Percentiles rank a stretch among this genome's conserved stretches.
Evolutionary conservation across 768 basidiomycete species (phyloP).

Genomic region (Tulasnella calospora): DNA sequence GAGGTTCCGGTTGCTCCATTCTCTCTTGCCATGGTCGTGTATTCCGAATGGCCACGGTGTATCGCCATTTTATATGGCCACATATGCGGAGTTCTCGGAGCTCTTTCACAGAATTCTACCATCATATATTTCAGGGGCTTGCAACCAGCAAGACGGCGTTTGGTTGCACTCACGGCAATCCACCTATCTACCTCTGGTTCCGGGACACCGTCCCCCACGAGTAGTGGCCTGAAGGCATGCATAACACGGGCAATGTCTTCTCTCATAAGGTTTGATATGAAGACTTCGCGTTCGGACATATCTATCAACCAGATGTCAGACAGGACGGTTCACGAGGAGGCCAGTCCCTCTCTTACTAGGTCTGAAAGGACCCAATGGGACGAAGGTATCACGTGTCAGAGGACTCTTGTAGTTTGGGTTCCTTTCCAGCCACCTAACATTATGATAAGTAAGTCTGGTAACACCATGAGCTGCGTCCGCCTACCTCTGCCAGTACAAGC

Average conservation of each 20-base stretch:
- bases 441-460: not conserved
- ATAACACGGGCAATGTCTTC: not conserved
- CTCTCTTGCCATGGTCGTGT: slow-evolving; percentile 16
- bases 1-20: slow-evolving; percentile 7
- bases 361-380: slow-evolving; percentile 14
- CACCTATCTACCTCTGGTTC: no score
- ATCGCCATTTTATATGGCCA: slow-evolving; percentile 17
- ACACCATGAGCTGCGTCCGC: not conserved
- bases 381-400: not conserved
- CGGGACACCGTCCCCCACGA: slow-evolving; percentile 1
- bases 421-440: slow-evolving; percentile 13
- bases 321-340: not conserved
- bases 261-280: slow-evolving; percentile 1
- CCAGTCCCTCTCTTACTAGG: not conserved
- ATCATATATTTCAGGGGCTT: not conserved
- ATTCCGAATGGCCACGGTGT: slow-evolving; percentile 13
- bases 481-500: slow-evolving; percentile 11
- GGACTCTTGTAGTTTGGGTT: slow-evolving; percentile 19
- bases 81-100: slow-evolving; percentile 1
- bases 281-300: not conserved
- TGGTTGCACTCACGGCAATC: no score
- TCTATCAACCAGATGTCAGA: not conserved
- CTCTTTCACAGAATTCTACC: not conserved
- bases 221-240: slow-evolving; percentile 17
- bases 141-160: not conserved